phyloP scores from a whole-genome alignment of 345 rosid species.

The Rhodamnia argentea region DNA sequence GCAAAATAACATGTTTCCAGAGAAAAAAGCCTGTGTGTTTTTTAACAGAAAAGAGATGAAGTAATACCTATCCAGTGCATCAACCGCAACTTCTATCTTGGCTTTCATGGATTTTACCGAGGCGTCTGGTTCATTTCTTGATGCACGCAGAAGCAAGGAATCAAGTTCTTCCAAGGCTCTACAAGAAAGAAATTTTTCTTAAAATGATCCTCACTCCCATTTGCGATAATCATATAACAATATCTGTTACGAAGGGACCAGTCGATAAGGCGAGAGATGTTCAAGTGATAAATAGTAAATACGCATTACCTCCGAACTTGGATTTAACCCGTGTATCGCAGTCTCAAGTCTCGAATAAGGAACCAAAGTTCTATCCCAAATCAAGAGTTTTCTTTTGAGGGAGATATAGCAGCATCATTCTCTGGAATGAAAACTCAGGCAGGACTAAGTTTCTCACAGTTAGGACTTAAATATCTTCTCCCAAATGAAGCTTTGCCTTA shows the following conservation, averaged over 20 bases:
- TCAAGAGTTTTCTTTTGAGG: not conserved
- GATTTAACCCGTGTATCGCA: not conserved
- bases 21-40: not conserved
- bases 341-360: not conserved
- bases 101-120: constrained; percentile 62
- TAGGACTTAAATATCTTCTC: not conserved
- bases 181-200: not conserved
- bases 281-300: not conserved
- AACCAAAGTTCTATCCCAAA: not conserved
- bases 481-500: not conserved
- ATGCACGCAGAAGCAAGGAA: constrained; percentile 63
- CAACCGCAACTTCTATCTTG: constrained; percentile 44
- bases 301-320: not conserved
- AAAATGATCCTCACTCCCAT: not conserved
- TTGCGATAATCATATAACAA: not conserved
- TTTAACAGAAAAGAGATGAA: not conserved
- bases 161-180: constrained; percentile 90
- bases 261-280: not conserved
- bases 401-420: not conserved
- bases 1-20: not conserved
- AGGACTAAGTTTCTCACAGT: not conserved
- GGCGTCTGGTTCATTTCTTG: constrained; percentile 64
- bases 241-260: not conserved
- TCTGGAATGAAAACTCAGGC: not conserved
- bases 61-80: constrained; percentile 57